Conservation (phyloP, 2,329 filamentous ascomycete species). For the Pseudogymnoascus sp. region DNA sequence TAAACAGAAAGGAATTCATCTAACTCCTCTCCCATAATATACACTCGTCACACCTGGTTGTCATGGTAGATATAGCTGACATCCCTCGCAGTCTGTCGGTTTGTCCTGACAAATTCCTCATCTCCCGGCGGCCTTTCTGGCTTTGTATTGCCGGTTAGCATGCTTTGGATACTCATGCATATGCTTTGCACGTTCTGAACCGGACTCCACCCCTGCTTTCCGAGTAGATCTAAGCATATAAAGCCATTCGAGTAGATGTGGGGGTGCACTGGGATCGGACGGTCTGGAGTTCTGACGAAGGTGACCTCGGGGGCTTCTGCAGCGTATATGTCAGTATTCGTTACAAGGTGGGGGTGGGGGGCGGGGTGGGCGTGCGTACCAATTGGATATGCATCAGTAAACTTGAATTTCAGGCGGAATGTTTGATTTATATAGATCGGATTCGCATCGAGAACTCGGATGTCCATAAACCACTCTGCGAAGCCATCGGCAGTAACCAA, state of each 20-base stretch:
- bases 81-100: conserved; percentile 71
- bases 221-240: conserved; percentile 91
- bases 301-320: conserved; percentile 90
- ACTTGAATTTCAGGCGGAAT: conserved; percentile 82
- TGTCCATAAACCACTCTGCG: conserved; percentile 87
- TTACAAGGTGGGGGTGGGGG: background rate
- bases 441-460: conserved; percentile 81
- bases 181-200: conserved; percentile 96
- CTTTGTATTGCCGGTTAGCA: conserved; percentile 91
- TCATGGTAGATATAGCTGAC: conserved; percentile 95
- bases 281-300: conserved; percentile 59
- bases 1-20: background rate
- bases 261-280: conserved; percentile 82
- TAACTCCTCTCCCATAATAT: background rate
- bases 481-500: conserved; percentile 76
- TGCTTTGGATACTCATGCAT: conserved; percentile 95
- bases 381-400: conserved; percentile 80
- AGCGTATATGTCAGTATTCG: background rate
- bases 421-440: conserved; percentile 74
- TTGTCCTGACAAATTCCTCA: conserved; percentile 76
- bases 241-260: conserved; percentile 99
- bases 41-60: background rate
- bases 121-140: conserved; percentile 87
- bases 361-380: conserved; percentile 43
- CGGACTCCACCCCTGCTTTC: conserved; percentile 82